Conservation (phyloP, 31 red algal species). For the Endocladia muricata region DNA sequence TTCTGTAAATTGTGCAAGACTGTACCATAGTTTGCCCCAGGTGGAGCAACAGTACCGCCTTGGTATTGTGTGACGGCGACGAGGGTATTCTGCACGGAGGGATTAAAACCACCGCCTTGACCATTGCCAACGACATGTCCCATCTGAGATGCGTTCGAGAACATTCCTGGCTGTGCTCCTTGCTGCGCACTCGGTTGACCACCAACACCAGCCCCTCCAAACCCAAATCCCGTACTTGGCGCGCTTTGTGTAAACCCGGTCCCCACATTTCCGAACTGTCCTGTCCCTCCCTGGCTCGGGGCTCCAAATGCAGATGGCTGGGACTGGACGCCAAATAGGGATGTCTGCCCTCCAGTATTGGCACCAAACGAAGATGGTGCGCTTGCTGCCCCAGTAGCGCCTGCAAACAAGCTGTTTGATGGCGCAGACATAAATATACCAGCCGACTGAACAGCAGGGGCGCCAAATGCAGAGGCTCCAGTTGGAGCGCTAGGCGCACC, state of each 20-base stretch:
- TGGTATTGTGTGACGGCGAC: constrained; percentile 20
- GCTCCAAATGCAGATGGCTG: not conserved
- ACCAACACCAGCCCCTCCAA: not conserved
- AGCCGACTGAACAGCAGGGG: not conserved
- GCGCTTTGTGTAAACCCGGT: constrained; percentile 17
- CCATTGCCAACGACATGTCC: not conserved
- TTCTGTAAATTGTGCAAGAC: constrained; percentile 54
- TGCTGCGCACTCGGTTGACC: not conserved
- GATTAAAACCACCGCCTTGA: not conserved
- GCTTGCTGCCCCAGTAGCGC: not conserved
- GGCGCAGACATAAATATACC: not conserved
- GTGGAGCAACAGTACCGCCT: constrained; percentile 50
- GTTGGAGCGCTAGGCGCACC: not conserved
- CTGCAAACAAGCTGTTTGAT: constrained; percentile 7
- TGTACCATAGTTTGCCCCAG: constrained; percentile 60
- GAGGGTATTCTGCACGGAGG: constrained; percentile 20
- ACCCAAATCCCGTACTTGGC: constrained; percentile 10
- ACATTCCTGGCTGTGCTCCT: not conserved
- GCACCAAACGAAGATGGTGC: constrained; percentile 13
- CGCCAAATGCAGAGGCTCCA: not conserved
- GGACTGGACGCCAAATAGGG: not conserved
- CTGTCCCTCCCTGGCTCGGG: not conserved
- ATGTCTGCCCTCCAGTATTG: not conserved
- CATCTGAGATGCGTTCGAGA: not conserved
- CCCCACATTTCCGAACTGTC: not conserved